Evolutionary conservation across 2,329 filamentous ascomycete species (phyloP), one percentile per base, ranked within the genome.

Genomic region (Rhexocercosporidium sp.): DNA sequence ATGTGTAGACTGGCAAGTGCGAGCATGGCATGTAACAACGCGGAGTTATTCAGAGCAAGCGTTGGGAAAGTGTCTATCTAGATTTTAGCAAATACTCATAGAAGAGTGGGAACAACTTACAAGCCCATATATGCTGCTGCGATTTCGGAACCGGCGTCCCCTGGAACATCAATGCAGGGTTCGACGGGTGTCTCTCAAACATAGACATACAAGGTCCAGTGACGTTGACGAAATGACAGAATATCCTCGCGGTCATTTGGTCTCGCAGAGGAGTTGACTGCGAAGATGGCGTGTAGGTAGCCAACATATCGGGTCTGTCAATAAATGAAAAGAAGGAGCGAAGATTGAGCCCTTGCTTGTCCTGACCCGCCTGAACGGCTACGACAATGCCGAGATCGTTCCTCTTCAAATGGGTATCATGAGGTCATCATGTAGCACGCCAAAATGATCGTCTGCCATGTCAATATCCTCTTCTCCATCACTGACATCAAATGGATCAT

Each of bases 191-290:
- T 62, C 95, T 86, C 79, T 98, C 94, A 76, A 93, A 97, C 31
- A 97, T 85, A 1, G 94, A 97, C 76, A 98, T 87, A 71, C 88
- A 92, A 0, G 94, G 92, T 0, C 91, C 94, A 1, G 94, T 97
- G 7, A 96, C 91, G 72, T 93, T 91, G 56, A 98, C 89, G 77
- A 97, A 98, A 79, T 98, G 94, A 78, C 91, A 91, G 77, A 98
- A 98, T 7, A 97, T 89, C 34, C 90, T 86, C 16, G 93, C 90
- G 12, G 93, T 95, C 70, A 91, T 90, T 2, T 88, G 86, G 71
- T 97, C 93, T 72, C 90, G 92, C 31, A 97, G 81, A 37, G 96
- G 94, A 46, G 90, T 90, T 37, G 87, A 87, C 25, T 84, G 80
- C 3, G 88, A 85, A 0, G 88, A 87, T 5, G 91, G 90, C 47